Base-by-base conservation (phyloP, 331 rosid genomes). In the Dryas integrifolia region DNA sequence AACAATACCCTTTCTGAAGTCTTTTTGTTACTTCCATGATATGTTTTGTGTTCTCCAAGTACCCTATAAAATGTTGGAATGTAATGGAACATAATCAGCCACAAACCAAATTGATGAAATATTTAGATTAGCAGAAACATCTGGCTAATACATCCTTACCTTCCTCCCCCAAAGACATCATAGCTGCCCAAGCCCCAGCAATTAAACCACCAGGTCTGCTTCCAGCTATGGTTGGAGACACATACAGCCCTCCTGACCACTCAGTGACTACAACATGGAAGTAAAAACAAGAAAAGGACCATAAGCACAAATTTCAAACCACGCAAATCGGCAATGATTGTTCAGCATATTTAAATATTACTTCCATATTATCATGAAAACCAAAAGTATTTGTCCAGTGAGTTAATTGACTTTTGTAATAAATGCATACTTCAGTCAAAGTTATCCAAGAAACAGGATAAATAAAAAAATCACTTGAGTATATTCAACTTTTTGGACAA, bases 111-210 rank as follows among this genome's bases (percentile, higher is more conserved):
- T 69, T 64, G 6, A 24, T 21, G 24, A 43, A 43, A 55, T 69
- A 14, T 18, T 79, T 44, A 41, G 50, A 14, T 62, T 47, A 48
- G 62, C 46, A 77, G 76, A 75, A 70, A 67, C 44, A 15, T 67
- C 12, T 46, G 67, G 59, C 43, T 53, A 64, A 38, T 66, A 49
- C 52, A 58, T 55, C 49, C 53, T 73, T 65, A 89, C 98, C 98
- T 85, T 88, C 92, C 82, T 84, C 86, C 73, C 98, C 98, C 44
- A 89, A 81, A 80, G 98, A 88, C 74, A 94, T 82, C 97, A 91
- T 88, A 71, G 98, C 92, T 59, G 97, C 97, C 98, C 98, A 91
- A 53, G 98, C 98, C 63, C 98, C 98, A n/a, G 97, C 96, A 67
- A 94, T 91, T 58, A 89, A 89, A 71, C 96, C 65, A 75, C 98